These are phyloP conservation scores for Spiromastix sp. DNA, from an alignment of 2,329 filamentous ascomycete species.

Conservation along the genomic window DNA sequence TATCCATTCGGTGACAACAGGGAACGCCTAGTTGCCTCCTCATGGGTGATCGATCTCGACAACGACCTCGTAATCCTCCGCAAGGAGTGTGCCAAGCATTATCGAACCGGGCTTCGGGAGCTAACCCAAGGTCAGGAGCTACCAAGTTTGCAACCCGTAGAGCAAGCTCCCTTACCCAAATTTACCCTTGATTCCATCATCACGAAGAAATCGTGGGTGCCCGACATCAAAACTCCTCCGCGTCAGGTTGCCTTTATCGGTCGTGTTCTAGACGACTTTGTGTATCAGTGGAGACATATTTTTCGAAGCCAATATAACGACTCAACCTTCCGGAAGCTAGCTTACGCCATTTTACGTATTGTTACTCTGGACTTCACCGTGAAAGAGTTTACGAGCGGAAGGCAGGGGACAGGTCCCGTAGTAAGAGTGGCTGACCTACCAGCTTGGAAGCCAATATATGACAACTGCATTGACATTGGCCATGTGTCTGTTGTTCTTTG, in stretches of 20 bases:
- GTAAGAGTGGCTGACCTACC: constrained; percentile 5
- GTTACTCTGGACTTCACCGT: constrained; percentile 7
- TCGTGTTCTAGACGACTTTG: constrained; percentile 7
- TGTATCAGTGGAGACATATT: constrained; percentile 9
- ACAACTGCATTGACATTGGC: constrained; percentile 3
- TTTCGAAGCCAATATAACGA: constrained; percentile 7
- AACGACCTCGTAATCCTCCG: constrained; percentile 4
- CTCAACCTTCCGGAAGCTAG: constrained; percentile 8
- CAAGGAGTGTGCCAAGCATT: constrained; percentile 3
- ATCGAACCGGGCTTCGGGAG: constrained; percentile 2
- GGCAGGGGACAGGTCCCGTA: background rate
- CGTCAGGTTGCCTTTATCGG: constrained; percentile 2
- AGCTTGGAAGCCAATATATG: constrained; percentile 5
- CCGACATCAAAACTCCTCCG: background rate
- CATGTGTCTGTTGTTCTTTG: constrained; percentile 4
- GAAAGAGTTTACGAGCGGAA: background rate
- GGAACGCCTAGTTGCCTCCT: constrained; percentile 1
- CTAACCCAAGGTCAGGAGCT: background rate
- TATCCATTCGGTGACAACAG: constrained; percentile 8
- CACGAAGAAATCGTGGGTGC: constrained; percentile 1
- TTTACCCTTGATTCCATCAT: background rate
- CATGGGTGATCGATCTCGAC: constrained; percentile 9
- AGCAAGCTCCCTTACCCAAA: background rate
- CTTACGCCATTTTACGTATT: constrained; percentile 7
- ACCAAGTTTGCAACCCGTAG: background rate